Conservation (phyloP, 139 green algal species). For the Chlamydomonas sp. region DNA sequence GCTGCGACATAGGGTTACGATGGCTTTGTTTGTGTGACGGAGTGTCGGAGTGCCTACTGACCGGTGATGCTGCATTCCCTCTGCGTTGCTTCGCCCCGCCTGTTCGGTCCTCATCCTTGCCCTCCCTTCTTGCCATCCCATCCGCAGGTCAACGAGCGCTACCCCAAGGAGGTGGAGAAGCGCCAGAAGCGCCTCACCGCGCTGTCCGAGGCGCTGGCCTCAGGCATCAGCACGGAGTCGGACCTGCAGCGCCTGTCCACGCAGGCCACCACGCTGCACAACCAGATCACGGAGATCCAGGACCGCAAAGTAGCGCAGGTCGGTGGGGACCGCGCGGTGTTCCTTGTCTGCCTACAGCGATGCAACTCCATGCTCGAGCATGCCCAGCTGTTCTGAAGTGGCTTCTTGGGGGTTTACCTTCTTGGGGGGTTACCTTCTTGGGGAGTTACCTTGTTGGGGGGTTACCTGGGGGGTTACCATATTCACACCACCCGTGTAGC, state of each 20-base stretch:
- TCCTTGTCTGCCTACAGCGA: too few species aligned
- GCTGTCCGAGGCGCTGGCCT: slow-evolving; percentile 60
- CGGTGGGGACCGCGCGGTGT: background rate
- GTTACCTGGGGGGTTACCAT: too few species aligned
- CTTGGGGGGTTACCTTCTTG: too few species aligned
- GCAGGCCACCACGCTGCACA: slow-evolving; percentile 55
- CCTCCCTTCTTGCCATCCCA: background rate
- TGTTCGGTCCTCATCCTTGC: background rate
- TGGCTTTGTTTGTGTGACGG: background rate
- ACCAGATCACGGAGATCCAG: slow-evolving; percentile 53
- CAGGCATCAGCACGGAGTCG: slow-evolving; percentile 58
- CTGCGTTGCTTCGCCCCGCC: too few species aligned
- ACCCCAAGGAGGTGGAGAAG: slow-evolving; percentile 64
- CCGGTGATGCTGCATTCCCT: background rate
- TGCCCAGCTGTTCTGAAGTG: too few species aligned
- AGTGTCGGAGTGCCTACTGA: background rate
- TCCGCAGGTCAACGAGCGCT: slow-evolving; percentile 52
- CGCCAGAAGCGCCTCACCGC: slow-evolving; percentile 55
- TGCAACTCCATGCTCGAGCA: too few species aligned
- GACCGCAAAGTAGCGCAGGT: slow-evolving; percentile 49
- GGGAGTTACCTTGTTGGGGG: too few species aligned
- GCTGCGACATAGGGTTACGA: background rate
- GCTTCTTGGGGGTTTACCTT: background rate
- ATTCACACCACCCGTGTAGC: too few species aligned
- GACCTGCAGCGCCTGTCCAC: slow-evolving; percentile 62